Conservation (phyloP, 768 basidiomycete species). For the Xerocomus potaroensis region DNA sequence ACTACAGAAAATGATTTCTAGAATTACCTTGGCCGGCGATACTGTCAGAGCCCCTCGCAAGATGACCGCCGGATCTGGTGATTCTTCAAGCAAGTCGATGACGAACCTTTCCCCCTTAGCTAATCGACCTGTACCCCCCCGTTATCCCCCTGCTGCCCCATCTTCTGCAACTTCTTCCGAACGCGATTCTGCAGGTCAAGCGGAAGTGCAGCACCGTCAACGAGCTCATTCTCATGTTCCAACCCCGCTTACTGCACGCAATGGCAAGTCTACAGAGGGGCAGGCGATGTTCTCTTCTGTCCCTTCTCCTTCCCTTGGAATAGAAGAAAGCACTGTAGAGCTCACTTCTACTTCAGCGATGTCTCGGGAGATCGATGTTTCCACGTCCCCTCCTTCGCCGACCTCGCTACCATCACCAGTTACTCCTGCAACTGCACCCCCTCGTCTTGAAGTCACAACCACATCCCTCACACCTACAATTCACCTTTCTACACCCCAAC, state of each 20-base stretch:
- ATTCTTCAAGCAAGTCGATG: slow-evolving; percentile 30
- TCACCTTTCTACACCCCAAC: slow-evolving; percentile 8
- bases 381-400: slow-evolving; percentile 3
- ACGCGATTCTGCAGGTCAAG: slow-evolving; percentile 20
- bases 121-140: slow-evolving; percentile 59
- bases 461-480: not conserved
- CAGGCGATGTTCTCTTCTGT: slow-evolving; percentile 4
- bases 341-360: slow-evolving; percentile 1
- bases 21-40: slow-evolving; percentile 50
- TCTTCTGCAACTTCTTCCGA: slow-evolving; percentile 42
- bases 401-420: slow-evolving; percentile 2
- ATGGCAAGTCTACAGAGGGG: slow-evolving; percentile 12
- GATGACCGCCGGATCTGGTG: slow-evolving; percentile 23
- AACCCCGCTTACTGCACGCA: slow-evolving; percentile 18
- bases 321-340: not conserved
- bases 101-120: slow-evolving; percentile 47
- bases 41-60: slow-evolving; percentile 31
- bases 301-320: slow-evolving; percentile 7
- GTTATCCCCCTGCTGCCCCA: slow-evolving; percentile 44
- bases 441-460: slow-evolving; percentile 1
- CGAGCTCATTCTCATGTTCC: slow-evolving; percentile 27
- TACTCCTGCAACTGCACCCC: slow-evolving; percentile 1
- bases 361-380: slow-evolving; percentile 9
- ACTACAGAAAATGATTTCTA: slow-evolving; percentile 80
- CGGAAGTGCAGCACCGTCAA: slow-evolving; percentile 16